Evolutionary conservation across 2,329 filamentous ascomycete genomes (phyloP).

Genomic region (Aspergillus sp.): DNA sequence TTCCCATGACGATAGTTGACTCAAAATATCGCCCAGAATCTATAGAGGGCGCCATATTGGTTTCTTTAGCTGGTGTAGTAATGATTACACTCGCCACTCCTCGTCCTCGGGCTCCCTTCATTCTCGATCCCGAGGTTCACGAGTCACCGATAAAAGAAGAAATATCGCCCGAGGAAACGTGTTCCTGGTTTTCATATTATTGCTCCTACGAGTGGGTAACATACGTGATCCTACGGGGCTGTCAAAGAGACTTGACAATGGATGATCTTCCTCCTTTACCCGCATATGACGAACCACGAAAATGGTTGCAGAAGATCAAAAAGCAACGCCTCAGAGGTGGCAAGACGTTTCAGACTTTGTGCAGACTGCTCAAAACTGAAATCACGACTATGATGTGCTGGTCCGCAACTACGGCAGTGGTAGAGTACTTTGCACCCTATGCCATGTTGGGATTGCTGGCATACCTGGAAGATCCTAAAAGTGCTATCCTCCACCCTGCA

Average conservation of each 20-base stretch:
- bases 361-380: slow-evolving; percentile 17
- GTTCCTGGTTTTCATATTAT: slow-evolving; percentile 28
- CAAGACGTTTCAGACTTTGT: slow-evolving; percentile 22
- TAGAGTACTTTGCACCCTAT: slow-evolving; percentile 51
- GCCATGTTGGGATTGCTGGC: slow-evolving; percentile 51
- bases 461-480: slow-evolving; percentile 45
- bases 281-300: slow-evolving; percentile 23
- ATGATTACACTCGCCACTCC: slow-evolving; percentile 12
- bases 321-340: slow-evolving; percentile 19
- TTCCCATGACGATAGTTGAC: slow-evolving; percentile 20
- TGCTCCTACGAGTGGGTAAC: slow-evolving; percentile 31
- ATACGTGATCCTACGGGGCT: slow-evolving; percentile 24
- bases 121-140: slow-evolving; percentile 12
- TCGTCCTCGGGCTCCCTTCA: slow-evolving; percentile 11
- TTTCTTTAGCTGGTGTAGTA: slow-evolving; percentile 12
- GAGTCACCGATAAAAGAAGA: slow-evolving; percentile 4
- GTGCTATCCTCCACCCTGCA: slow-evolving; percentile 46
- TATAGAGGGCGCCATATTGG: slow-evolving; percentile 13
- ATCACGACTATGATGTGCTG: slow-evolving; percentile 24
- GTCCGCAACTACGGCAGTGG: slow-evolving; percentile 15
- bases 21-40: slow-evolving; percentile 10
- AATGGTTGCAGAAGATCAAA: slow-evolving; percentile 20
- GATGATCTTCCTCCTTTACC: slow-evolving; percentile 29
- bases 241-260: slow-evolving; percentile 21
- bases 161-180: slow-evolving; percentile 25